Base-by-base conservation (phyloP, 78 protist species). In the Bodo saltans region DNA sequence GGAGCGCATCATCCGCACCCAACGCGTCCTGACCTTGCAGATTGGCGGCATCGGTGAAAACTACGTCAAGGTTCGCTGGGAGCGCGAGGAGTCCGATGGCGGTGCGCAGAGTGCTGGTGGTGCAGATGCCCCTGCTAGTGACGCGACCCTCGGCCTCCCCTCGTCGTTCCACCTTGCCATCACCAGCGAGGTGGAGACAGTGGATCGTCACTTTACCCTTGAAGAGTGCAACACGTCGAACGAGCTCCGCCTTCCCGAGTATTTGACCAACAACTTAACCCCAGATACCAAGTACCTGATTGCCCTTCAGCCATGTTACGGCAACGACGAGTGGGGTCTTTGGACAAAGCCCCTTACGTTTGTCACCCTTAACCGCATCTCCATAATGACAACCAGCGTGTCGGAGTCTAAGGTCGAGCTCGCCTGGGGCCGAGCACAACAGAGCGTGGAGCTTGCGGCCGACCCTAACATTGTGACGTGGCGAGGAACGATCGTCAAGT, bases 361-460 rank as follows among this genome's bases (percentile, higher is more conserved):
- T 28, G 11, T 76, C 23, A 76, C 81, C 25, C 67, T 76, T 2
- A 76, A 39, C 81, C 70, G 42, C 32, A 4, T 76, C 72, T 47
- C 42, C 40, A 47, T 76, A 1, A 4, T 38, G 23, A 67, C 42
- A n/a, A 37, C 37, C 35, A 76, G 42, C 69, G 42, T 76, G 26
- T 29, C 72, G 69, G 81, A 76, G 25, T 47, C 38, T 38, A 47
- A 60, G 37, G 81, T 67, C 3, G 81, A 76, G 11, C 3, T 76
- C 81, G 42, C 81, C 1, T 76, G 81, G 81, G 81, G 81, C 37
- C 67, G 81, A 4, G 81, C 69, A 2, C 29, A 4, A 12, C 81
- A 76, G 42, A 37, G 35, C 41, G 70, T 67, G 30, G 42, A 76
- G 8, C 70, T 4, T 3, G 35, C 81, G 21, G 35, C 38, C 81